Percentiles rank a stretch among this genome's conserved stretches.
Evolutionary conservation across 2,329 filamentous ascomycete species (phyloP).

Genomic region (Emericellopsis atlantica): DNA sequence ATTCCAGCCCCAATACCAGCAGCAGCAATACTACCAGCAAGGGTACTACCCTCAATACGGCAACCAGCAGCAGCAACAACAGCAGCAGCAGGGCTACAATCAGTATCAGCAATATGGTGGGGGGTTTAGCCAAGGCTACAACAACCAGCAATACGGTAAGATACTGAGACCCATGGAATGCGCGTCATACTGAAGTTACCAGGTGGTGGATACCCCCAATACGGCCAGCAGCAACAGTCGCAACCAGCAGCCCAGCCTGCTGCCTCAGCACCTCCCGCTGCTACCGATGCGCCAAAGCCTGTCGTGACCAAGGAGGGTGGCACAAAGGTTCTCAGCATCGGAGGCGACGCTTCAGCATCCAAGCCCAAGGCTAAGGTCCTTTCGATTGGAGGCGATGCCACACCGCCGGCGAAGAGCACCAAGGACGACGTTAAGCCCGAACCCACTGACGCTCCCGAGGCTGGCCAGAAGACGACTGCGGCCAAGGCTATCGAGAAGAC

Average conservation of each 20-base stretch:
- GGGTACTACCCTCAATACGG: conserved; percentile 49
- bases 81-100: conserved; percentile 35
- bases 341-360: conserved; percentile 40
- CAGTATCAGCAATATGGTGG: conserved; percentile 40
- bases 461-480: conserved; percentile 73
- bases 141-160: conserved; percentile 27
- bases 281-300: conserved; percentile 32
- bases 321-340: conserved; percentile 58
- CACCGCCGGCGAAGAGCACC: conserved; percentile 23
- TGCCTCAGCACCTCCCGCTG: conserved; percentile 16
- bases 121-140: conserved; percentile 36
- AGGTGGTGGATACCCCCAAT: conserved; percentile 40
- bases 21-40: conserved; percentile 35
- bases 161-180: conserved; percentile 4
- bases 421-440: conserved; percentile 39
- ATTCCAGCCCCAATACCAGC: conserved; percentile 43
- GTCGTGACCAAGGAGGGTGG: conserved; percentile 40
- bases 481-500: conserved; percentile 88
- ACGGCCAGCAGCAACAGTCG: conserved; percentile 29
- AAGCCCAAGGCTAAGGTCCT: conserved; percentile 38
- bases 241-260: conserved; percentile 34
- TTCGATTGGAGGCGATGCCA: conserved; percentile 22
- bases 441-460: conserved; percentile 41
- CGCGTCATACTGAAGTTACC: conserved; percentile 7
- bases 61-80: conserved; percentile 28